These are phyloP conservation scores for Orbilia blumenaviensis DNA, from an alignment of 2,329 filamentous ascomycete species.

Conservation along the genomic window DNA sequence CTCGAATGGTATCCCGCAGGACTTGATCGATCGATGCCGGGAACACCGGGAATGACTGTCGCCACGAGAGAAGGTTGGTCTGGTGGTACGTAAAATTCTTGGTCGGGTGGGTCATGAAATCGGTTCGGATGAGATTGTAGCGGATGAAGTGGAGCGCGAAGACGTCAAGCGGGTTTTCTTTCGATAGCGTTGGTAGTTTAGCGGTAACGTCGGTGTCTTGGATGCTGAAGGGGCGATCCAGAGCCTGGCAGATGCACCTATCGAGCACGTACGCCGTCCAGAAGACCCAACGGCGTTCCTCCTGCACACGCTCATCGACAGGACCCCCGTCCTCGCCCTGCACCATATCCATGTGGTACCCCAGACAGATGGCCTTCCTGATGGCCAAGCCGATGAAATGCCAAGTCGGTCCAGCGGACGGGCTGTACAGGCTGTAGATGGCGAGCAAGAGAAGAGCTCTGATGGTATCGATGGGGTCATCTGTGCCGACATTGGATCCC, in stretches of 20 bases:
- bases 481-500: conserved; percentile 42
- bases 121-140: conserved; percentile 52
- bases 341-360: conserved; percentile 53
- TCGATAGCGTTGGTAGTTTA: conserved; percentile 37
- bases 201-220: conserved; percentile 52
- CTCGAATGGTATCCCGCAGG: conserved; percentile 43
- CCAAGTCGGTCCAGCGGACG: conserved; percentile 51
- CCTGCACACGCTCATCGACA: conserved; percentile 44
- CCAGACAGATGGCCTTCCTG: conserved; percentile 48
- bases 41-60: conserved; percentile 46
- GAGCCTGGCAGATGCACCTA: conserved; percentile 50
- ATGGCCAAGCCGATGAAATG: conserved; percentile 52
- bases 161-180: conserved; percentile 47
- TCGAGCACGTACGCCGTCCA: conserved; percentile 53
- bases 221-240: conserved; percentile 51
- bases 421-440: conserved; percentile 50
- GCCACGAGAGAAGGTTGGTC: conserved; percentile 49
- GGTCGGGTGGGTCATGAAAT: conserved; percentile 48
- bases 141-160: conserved; percentile 52
- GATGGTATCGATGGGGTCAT: conserved; percentile 53
- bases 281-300: conserved; percentile 51
- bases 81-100: conserved; percentile 51
- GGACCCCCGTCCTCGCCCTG: conserved; percentile 47
- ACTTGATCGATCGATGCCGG: conserved; percentile 39
- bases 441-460: conserved; percentile 45